These are phyloP conservation scores for Aphanoascus verrucosus DNA, from an alignment of 2,329 filamentous ascomycete genomes.

Conservation along the genomic window DNA sequence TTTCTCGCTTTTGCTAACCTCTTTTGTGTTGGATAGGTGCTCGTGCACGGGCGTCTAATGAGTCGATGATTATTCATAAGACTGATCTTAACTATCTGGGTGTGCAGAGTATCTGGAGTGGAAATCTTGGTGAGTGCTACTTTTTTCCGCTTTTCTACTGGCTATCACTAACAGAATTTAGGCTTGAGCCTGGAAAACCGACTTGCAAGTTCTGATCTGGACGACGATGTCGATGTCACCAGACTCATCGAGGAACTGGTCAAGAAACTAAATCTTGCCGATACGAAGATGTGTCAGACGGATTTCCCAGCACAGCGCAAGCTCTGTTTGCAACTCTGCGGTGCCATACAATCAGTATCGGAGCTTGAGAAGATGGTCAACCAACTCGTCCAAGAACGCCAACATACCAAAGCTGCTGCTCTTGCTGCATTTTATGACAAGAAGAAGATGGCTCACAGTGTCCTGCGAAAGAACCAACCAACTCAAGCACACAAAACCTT, in stretches of 20 bases:
- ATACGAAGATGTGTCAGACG: slow-evolving; percentile 43
- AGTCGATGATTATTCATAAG: slow-evolving; percentile 46
- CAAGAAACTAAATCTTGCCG: slow-evolving; percentile 41
- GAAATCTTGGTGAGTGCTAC: slow-evolving; percentile 38
- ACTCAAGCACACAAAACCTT: slow-evolving; percentile 47
- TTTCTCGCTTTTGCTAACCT: background rate
- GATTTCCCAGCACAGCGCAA: slow-evolving; percentile 47
- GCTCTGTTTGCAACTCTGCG: slow-evolving; percentile 50
- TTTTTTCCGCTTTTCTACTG: background rate
- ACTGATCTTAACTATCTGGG: slow-evolving; percentile 53
- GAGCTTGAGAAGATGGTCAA: slow-evolving; percentile 42
- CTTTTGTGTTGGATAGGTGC: slow-evolving; percentile 27
- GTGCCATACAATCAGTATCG: slow-evolving; percentile 45
- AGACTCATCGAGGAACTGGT: slow-evolving; percentile 43
- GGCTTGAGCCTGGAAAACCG: slow-evolving; percentile 27
- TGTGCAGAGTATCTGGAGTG: slow-evolving; percentile 48
- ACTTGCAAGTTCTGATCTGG: slow-evolving; percentile 21
- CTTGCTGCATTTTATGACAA: slow-evolving; percentile 51
- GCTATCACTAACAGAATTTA: slow-evolving; percentile 17
- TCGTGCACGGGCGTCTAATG: slow-evolving; percentile 31
- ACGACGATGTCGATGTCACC: slow-evolving; percentile 22
- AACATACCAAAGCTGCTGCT: slow-evolving; percentile 53
- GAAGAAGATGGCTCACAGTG: slow-evolving; percentile 47
- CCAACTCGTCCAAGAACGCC: slow-evolving; percentile 42
- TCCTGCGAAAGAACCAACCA: slow-evolving; percentile 45